Base-by-base conservation (phyloP, 2,329 filamentous ascomycete genomes). In the Calonectria hongkongensis region DNA sequence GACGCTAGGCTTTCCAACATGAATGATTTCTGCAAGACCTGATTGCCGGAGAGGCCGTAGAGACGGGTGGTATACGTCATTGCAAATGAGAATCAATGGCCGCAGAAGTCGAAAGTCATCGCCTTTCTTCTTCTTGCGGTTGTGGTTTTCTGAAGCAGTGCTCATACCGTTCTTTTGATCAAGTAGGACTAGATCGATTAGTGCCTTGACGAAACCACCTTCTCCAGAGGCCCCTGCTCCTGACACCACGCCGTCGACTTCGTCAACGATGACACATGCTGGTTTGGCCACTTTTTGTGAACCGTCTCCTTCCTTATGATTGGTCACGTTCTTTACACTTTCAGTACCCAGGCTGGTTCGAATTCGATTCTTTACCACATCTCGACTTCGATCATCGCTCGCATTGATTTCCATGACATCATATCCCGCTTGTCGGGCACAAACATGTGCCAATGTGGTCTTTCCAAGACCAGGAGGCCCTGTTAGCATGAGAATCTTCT, bases 401-500 rank as follows among this genome's bases (percentile, higher is more conserved):
- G 97, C 97, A 79, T 99, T 99, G 85, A 99, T 98, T 82, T 99
- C 97, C 81, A 98, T 90, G 1, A 98, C 94, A 80, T 98, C 97
- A 79, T 99, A 99, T 0, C 97, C 97, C 6, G 97, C 97, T 84
- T 99, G 97, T 77, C 89, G 93, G 0, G 97, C 97, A 82, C 97
- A 98, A 0, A 99, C 97, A 84, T 99, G 97, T 2, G 97, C 97
- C 60, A 99, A 84, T 0, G 97, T 99, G 0, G 97, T 99, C 86
- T 99, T 99, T 33, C 97, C 97, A 13, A 99, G 87, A 2, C 97
- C 97, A 0, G 97, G 97, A 0, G 97, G 95, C 0, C 97, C 97
- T 0, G 96, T 96, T 18, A 99, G 87, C 80, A 99, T 90, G 13
- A 99, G 85, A 9, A 99, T 95, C 83, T 98, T 98, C 73, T 93